Evolutionary conservation across 345 rosid species (phyloP).

Genomic region (Populus pruinosa): DNA sequence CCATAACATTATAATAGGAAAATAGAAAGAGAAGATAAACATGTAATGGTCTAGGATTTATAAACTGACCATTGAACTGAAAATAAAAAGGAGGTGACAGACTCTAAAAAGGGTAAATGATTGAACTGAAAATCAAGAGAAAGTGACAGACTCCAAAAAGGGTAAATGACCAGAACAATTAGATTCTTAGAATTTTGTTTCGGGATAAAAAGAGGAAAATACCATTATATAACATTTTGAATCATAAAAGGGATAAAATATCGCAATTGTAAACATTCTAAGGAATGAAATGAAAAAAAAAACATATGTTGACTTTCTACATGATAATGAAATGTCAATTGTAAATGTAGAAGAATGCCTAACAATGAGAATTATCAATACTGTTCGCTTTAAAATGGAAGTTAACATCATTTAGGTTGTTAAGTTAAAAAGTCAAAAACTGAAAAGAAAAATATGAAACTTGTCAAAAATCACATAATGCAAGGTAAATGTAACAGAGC

Average conservation of each 20-base stretch:
- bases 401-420: not conserved
- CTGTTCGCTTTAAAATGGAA: not conserved
- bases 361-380: not conserved
- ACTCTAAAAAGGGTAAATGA: not conserved
- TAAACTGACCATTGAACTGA: too few species aligned
- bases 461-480: not conserved
- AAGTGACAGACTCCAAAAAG: not conserved
- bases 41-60: not conserved
- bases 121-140: too few species aligned
- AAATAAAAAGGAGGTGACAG: too few species aligned
- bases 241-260: not conserved
- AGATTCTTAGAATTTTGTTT: not conserved
- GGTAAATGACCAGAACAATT: not conserved
- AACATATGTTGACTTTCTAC: not conserved
- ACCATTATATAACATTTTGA: not conserved
- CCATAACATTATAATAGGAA: not conserved
- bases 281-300: not conserved
- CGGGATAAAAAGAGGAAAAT: not conserved
- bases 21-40: not conserved
- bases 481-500: not conserved
- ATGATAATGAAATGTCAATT: not conserved
- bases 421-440: not conserved
- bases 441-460: not conserved
- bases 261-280: not conserved
- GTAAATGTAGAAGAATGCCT: not conserved